Evolutionary conservation across 176 grass and related monocot species (phyloP), one percentile per base, ranked within the genome.

Genomic region (Bonia amplexicaulis): DNA sequence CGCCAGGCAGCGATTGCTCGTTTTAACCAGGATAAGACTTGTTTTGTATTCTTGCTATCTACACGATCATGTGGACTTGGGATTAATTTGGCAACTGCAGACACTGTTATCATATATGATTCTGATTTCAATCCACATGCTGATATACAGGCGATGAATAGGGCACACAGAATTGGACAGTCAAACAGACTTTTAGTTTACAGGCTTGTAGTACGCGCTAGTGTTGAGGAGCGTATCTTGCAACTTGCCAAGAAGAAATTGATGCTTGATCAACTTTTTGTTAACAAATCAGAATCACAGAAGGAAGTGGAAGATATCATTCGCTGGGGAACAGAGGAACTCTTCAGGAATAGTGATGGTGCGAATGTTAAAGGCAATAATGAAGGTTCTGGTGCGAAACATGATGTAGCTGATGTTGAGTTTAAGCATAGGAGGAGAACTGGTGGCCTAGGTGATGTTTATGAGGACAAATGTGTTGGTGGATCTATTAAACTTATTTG

Each of bases 81-180:
- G 37, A 99, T 99, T 85, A 99, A 99, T 92, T 85, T 99, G 90
- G 96, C 96, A 53, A 99, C 96, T 78, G 96, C 96, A 62, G 96
- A 99, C 80, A 99, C 96, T 77, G 96, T 99, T 78, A 86, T 99
- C 29, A 99, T 99, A 87, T 96, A 99, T 84, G 96, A 99, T 88
- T 99, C 96, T 9, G 96, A 99, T 92, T 99, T 99, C 75, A 99
- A 99, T 69, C 96, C 96, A 68, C 96, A 99, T 91, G 96, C 96
- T 84, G 96, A 99, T 81, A 99, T 99, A 92, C 96, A 99, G 82
- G 96, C 96, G 25, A 99, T 99, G 96, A 99, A 99, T 80, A 93
- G 96, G 71, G 96, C 96, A 83, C 96, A 99, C 71, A 93, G 96
- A 85, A 99, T 99, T 85, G 96, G 96, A 59, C 96, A 99, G 73